Percentiles rank a stretch among this genome's conserved stretches.
These are phyloP conservation scores for Tolypocladium guangdongense DNA, from an alignment of 2,329 filamentous ascomycete genomes.

Conservation along the genomic window DNA sequence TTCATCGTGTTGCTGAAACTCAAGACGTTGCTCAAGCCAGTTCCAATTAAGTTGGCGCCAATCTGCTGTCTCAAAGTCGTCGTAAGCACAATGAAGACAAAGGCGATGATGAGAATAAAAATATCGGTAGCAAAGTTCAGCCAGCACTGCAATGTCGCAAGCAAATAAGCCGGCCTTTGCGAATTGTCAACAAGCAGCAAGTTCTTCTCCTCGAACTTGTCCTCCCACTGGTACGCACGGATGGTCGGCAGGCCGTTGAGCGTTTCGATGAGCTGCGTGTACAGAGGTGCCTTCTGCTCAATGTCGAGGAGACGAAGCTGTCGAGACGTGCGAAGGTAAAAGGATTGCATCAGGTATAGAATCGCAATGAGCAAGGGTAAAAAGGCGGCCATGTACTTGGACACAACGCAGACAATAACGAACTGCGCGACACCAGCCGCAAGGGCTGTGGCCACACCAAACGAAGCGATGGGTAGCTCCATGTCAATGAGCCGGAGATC, in stretches of 20 bases:
- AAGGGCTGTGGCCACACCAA: neutral
- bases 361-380: neutral
- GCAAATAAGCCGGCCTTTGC: neutral
- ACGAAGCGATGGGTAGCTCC: neutral
- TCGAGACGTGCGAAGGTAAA: neutral
- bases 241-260: neutral
- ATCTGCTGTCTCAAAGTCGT: neutral
- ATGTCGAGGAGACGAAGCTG: neutral
- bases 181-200: neutral
- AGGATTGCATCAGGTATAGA: neutral
- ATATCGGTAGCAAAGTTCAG: neutral
- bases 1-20: neutral
- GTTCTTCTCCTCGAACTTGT: neutral
- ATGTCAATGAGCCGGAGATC: neutral
- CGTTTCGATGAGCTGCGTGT: neutral
- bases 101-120: neutral
- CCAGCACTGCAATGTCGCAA: neutral
- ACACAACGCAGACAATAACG: neutral
- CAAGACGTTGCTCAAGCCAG: neutral
- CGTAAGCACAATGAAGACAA: neutral
- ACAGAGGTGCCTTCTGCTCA: neutral
- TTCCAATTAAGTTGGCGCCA: neutral
- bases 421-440: neutral
- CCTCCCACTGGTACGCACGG: neutral
- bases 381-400: neutral